Conservation (phyloP, 441 rosid genomes). For the Lepidium campestre region DNA sequence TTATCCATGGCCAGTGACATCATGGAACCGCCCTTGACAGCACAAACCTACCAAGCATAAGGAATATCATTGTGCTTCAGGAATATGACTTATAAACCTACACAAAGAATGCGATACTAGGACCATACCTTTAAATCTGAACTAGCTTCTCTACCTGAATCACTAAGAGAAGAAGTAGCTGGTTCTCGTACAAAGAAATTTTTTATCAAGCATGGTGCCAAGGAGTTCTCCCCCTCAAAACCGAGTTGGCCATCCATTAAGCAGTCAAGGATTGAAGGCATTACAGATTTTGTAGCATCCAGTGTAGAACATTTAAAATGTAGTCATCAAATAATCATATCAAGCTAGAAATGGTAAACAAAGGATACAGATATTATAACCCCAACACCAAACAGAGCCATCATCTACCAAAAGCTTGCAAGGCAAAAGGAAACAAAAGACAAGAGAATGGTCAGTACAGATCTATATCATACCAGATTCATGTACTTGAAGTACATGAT, state of each 20-base stretch:
- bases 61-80: background rate
- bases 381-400: slow-evolving; percentile 95
- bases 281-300: background rate
- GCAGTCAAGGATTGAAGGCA: slow-evolving; percentile 46
- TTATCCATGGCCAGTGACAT: slow-evolving; percentile 80
- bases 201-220: slow-evolving; percentile 45
- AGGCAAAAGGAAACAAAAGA: slow-evolving; percentile 16
- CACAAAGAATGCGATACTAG: background rate
- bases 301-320: background rate
- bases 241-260: slow-evolving; percentile 93
- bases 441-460: slow-evolving; percentile 12
- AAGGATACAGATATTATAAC: slow-evolving; percentile 91
- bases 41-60: slow-evolving; percentile 40
- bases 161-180: slow-evolving; percentile 26
- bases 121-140: slow-evolving; percentile 47
- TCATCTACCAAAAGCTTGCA: slow-evolving; percentile 57
- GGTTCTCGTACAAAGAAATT: slow-evolving; percentile 35
- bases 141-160: slow-evolving; percentile 29
- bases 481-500: background rate
- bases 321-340: background rate
- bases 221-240: slow-evolving; percentile 44
- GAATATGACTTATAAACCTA: background rate
- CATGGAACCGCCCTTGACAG: slow-evolving; percentile 82
- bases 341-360: background rate
- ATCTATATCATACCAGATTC: background rate